Evolutionary conservation across 148 eudicot species (phyloP).

Genomic region (Simmondsia chinensis): DNA sequence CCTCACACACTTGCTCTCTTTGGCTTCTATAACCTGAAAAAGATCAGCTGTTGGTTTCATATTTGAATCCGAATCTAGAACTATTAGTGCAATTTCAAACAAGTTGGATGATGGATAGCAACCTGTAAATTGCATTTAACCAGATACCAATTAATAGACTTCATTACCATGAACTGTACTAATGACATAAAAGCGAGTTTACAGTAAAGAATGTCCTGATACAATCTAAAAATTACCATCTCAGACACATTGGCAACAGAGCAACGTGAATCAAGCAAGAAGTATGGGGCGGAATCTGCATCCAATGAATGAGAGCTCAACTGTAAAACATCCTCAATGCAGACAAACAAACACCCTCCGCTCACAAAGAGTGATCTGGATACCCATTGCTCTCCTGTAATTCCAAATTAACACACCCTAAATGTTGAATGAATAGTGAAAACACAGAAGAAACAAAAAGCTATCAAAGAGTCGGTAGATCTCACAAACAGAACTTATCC

Average conservation of each 20-base stretch:
- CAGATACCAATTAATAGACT: no score
- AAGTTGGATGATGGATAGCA: neutral
- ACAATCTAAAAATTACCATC: slow-evolving; percentile 33
- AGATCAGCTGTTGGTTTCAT: neutral
- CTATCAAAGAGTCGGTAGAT: neutral
- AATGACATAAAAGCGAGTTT: neutral
- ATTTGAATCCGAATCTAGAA: neutral
- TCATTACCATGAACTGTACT: no score
- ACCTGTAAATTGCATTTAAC: no score
- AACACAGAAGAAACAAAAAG: neutral
- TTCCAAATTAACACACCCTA: no score
- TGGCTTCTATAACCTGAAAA: slow-evolving; percentile 48
- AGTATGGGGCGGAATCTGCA: slow-evolving; percentile 27
- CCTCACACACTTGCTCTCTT: slow-evolving; percentile 27
- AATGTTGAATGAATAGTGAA: no score
- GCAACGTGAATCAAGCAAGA: slow-evolving; percentile 41
- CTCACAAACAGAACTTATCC: neutral
- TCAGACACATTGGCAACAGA: slow-evolving; percentile 29
- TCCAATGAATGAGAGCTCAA: slow-evolving; percentile 25
- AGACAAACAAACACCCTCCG: slow-evolving; percentile 38
- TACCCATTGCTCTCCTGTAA: slow-evolving; percentile 38
- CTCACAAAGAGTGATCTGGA: slow-evolving; percentile 55
- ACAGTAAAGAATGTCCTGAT: neutral
- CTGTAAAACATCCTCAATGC: slow-evolving; percentile 46
- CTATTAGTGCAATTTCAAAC: neutral